phyloP scores from a whole-genome alignment of 306 rosid species.

The Ceratonia siliqua region DNA sequence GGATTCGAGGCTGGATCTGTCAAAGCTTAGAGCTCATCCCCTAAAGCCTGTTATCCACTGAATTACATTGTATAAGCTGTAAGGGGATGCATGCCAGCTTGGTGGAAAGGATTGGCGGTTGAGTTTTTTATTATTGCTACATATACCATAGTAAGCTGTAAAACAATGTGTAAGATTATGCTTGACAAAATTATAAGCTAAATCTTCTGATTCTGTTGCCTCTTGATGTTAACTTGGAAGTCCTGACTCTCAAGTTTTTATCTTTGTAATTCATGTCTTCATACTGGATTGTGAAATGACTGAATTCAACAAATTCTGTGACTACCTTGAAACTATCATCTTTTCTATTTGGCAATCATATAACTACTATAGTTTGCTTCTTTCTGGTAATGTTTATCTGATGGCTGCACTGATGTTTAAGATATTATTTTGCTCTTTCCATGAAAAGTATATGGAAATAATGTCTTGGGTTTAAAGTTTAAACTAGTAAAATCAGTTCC shows the following conservation, averaged over 20 bases:
- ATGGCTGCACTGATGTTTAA: neutral
- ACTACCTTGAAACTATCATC: conserved; percentile 6
- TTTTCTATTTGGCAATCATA: neutral
- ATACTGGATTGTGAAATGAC: neutral
- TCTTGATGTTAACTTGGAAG: conserved; percentile 2
- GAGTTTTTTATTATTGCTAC: conserved; percentile 3
- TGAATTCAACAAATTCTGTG: neutral
- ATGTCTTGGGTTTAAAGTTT: neutral
- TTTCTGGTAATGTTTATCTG: neutral
- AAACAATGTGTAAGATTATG: conserved; percentile 7
- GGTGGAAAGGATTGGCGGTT: conserved; percentile 6
- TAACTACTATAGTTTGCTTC: neutral
- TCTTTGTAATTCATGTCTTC: neutral
- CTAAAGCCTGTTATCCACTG: conserved; percentile 84
- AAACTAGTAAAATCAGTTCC: too few species aligned
- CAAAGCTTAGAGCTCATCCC: conserved; percentile 88
- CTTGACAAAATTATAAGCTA: neutral
- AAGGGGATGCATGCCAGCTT: neutral
- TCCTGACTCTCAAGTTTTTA: neutral
- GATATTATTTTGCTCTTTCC: neutral
- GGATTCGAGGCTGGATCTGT: conserved; percentile 78
- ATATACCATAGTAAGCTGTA: neutral
- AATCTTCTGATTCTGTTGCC: conserved; percentile 11
- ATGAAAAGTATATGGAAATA: neutral
- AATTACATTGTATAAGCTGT: conserved; percentile 27